Evolutionary conservation across 441 rosid species (phyloP).

Genomic region (Mallotus repandus): DNA sequence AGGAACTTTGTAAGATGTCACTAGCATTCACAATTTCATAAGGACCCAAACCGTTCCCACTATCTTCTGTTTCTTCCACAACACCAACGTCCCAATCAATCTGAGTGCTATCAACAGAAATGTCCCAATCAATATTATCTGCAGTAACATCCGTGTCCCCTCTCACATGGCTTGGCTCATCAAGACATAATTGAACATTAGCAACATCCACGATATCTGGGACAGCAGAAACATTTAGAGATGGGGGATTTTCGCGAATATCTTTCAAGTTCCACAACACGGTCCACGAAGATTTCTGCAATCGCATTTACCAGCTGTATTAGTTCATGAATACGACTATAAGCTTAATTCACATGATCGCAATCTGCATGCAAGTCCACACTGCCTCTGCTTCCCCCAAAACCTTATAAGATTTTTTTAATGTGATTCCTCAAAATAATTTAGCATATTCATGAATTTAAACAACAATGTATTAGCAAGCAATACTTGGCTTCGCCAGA

Average conservation of each 20-base stretch:
- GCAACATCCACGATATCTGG: conserved; percentile 48
- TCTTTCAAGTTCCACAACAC: conserved; percentile 66
- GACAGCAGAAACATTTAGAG: conserved; percentile 59
- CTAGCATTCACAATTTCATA: conserved; percentile 88
- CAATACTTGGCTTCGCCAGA: not conserved
- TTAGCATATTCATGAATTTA: not conserved
- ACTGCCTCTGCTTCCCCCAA: not conserved
- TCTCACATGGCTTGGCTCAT: conserved; percentile 35
- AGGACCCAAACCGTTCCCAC: conserved; percentile 83
- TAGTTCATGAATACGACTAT: conserved; percentile 12
- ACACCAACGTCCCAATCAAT: conserved; percentile 96
- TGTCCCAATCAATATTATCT: conserved; percentile 88
- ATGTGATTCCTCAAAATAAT: not conserved
- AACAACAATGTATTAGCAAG: not conserved
- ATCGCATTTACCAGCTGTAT: conserved; percentile 27
- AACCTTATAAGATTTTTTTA: not conserved
- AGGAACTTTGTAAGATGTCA: conserved; percentile 53
- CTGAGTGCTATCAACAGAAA: conserved; percentile 69
- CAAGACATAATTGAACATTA: conserved; percentile 36
- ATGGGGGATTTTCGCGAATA: conserved; percentile 73
- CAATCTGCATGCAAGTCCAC: too few relatives aligned
- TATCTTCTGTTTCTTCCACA: conserved; percentile 72
- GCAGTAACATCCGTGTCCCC: conserved; percentile 49
- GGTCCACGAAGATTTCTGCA: conserved; percentile 58
- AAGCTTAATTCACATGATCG: conserved; percentile 9